Base-by-base conservation (phyloP, 106 monocot genomes). In the Narthecium ossifragum region DNA sequence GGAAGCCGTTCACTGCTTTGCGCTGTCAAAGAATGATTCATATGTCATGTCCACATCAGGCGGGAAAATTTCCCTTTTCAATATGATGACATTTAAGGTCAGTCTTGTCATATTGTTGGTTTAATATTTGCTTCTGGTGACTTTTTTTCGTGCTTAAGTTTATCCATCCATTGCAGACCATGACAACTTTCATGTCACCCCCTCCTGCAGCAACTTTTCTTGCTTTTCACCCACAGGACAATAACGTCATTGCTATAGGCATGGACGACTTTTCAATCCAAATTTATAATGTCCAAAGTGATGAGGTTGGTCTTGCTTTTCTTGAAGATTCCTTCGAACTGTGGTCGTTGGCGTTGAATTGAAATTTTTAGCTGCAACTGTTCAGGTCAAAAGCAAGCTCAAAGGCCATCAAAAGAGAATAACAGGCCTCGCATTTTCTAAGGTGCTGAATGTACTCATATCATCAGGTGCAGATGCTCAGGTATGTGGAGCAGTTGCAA, bases 381-480 rank as follows among this genome's bases (percentile, higher is more conserved):
- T 70, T n/a, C 70, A 88, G 88, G 88, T 88, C 34, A 73, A 75
- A 69, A 59, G 29, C 51, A 83, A 70, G 58, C 82, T 88, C 26
- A 79, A 38, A 49, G 88, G 83, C 23, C 88, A 88, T 45, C 72
- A 78, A 37, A 88, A 82, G 49, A 83, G 59, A 30, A 72, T 88
- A 32, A 83, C 83, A 5, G 79, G 88, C 20, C 83, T 88, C 47
- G 78, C 83, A 33, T 88, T 88, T 54, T 88, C 82, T 3, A 59
- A 67, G 22, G 34, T 23, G 1, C 58, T 83, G 21, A 79, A 88
- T 75, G 59, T 82, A 26, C 79, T 88, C 8, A 70, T 88, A 29
- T 88, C 88, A 36, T 82, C 87, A 51, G 88, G 88, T 60, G 83
- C 73, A 34, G 88, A 88, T 77, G 68, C 82, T 65, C 88, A 79